Percentiles rank a stretch among this genome's conserved stretches.
Conservation (phyloP, 495 filamentous ascomycete species). For the Xanthoparmelia taractica region DNA sequence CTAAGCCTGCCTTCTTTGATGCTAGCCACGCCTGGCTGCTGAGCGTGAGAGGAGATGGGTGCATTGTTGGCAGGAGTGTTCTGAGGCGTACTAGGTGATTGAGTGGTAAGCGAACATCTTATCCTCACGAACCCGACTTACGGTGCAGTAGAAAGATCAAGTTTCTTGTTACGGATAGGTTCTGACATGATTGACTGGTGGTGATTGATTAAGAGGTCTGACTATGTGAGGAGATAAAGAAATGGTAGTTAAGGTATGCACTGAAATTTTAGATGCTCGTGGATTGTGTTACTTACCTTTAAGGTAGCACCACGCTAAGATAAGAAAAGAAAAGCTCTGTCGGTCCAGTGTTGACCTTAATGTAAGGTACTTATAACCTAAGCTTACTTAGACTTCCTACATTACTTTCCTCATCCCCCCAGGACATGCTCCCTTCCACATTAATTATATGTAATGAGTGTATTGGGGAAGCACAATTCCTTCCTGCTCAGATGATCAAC, state of each 20-base stretch:
- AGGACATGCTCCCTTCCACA: neutral
- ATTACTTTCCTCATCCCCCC: neutral
- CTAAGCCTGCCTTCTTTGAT: conserved; percentile 84
- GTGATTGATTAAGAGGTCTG: conserved; percentile 32
- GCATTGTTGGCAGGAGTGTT: conserved; percentile 92
- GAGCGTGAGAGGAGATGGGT: conserved; percentile 94
- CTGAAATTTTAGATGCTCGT: conserved; percentile 12
- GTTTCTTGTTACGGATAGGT: conserved; percentile 83
- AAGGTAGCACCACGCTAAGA: conserved; percentile 2
- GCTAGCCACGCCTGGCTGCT: conserved; percentile 87
- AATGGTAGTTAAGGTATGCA: conserved; percentile 16
- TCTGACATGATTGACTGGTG: conserved; percentile 63
- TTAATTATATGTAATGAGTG: neutral
- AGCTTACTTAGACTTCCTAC: neutral
- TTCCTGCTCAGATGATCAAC: neutral
- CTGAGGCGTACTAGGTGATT: conserved; percentile 68
- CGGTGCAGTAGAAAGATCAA: conserved; percentile 75
- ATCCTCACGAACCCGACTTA: conserved; percentile 41
- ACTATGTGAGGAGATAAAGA: conserved; percentile 22
- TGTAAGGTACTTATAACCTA: no score
- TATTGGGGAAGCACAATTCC: neutral
- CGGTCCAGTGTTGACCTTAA: no score
- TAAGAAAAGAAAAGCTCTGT: conserved; percentile 4
- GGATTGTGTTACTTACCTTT: no score
- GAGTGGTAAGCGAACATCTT: conserved; percentile 15